A percentile compares a stretch with the other conserved stretches of the same genome.
Evolutionary conservation across 345 rosid species (phyloP).

Genomic region (Eucalyptus paniculata): DNA sequence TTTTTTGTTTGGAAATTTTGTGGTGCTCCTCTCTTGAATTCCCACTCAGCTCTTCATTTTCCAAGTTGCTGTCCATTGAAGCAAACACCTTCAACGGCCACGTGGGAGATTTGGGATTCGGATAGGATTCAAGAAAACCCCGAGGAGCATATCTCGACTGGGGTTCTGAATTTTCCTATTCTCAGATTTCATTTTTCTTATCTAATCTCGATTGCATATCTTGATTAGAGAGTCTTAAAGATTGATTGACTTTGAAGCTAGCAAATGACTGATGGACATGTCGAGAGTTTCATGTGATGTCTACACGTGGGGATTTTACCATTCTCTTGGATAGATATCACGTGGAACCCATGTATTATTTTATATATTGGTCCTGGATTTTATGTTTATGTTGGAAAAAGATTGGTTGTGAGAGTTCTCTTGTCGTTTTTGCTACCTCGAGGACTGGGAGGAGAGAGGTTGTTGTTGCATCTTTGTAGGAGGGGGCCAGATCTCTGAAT

Average conservation of each 20-base stretch:
- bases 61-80: neutral
- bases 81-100: neutral
- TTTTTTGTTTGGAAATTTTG: neutral
- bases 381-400: neutral
- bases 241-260: neutral
- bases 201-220: neutral
- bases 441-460: neutral
- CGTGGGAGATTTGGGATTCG: neutral
- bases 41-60: neutral
- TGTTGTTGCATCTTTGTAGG: neutral
- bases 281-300: neutral
- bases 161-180: neutral
- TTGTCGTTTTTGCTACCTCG: neutral
- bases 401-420: neutral
- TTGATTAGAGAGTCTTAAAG: neutral
- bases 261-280: neutral
- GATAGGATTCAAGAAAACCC: neutral
- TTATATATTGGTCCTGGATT: neutral
- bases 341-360: neutral
- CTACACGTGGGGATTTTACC: neutral
- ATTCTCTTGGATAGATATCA: neutral
- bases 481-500: neutral
- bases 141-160: neutral
- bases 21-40: neutral
- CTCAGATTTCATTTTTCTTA: neutral